phyloP scores from a whole-genome alignment of 257 asterid genomes.

The Petunia secreta region DNA sequence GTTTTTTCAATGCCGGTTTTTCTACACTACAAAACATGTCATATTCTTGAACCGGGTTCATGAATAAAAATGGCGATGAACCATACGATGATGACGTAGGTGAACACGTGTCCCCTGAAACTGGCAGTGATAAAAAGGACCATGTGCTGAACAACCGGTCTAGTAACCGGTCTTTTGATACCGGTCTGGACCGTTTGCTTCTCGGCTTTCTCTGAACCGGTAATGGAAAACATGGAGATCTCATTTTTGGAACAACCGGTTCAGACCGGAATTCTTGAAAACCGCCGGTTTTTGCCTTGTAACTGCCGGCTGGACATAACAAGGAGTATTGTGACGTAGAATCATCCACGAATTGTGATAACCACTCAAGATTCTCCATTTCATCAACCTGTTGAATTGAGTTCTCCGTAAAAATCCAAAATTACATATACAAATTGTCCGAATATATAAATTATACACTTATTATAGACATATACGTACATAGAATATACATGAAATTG shows the following conservation, averaged over 20 bases:
- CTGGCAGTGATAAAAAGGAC: slow-evolving; percentile 47
- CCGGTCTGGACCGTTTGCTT: slow-evolving; percentile 52
- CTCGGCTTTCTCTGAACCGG: slow-evolving; percentile 54
- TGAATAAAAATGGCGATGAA: slow-evolving; percentile 34
- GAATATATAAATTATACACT: too few relatives aligned
- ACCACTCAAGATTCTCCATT: slow-evolving; percentile 81
- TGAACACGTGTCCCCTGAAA: slow-evolving; percentile 48
- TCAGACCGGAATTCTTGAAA: slow-evolving; percentile 34
- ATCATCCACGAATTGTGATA: slow-evolving; percentile 77
- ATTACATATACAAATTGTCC: too few relatives aligned
- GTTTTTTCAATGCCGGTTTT: slow-evolving; percentile 59
- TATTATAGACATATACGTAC: too few relatives aligned
- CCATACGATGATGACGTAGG: slow-evolving; percentile 53
- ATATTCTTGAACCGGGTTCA: slow-evolving; percentile 38
- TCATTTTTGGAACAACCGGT: slow-evolving; percentile 36
- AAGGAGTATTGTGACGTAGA: slow-evolving; percentile 53
- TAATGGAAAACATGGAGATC: slow-evolving; percentile 39
- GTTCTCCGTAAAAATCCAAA: not conserved
- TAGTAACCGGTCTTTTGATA: slow-evolving; percentile 23
- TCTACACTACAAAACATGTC: slow-evolving; percentile 47
- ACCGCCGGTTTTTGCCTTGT: slow-evolving; percentile 38
- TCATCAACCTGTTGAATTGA: slow-evolving; percentile 60
- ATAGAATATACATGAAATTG: too few relatives aligned
- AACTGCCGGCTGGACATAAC: slow-evolving; percentile 49
- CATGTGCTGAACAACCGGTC: slow-evolving; percentile 32